phyloP scores from a whole-genome alignment of 495 filamentous ascomycete genomes.

The Annulohypoxylon nitens region DNA sequence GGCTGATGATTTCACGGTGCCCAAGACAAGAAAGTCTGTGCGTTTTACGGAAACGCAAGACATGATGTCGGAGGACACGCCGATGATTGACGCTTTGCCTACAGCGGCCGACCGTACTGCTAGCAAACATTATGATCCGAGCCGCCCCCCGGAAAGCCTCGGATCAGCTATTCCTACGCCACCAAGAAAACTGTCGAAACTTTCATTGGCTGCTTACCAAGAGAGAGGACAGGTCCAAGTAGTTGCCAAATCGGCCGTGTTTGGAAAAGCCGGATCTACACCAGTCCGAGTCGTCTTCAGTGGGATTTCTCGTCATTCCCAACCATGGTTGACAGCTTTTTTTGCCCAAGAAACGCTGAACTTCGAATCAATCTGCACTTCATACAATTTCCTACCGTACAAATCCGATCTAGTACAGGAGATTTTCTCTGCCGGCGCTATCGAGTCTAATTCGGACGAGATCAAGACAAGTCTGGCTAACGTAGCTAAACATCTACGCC shows the following conservation, averaged over 20 bases:
- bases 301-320: conserved; percentile 48
- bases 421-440: conserved; percentile 37
- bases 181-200: conserved; percentile 30
- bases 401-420: conserved; percentile 26
- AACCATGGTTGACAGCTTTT: conserved; percentile 55
- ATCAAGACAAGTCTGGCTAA: conserved; percentile 38
- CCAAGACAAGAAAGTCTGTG: conserved; percentile 56
- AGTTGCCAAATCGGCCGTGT: conserved; percentile 46
- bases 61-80: conserved; percentile 17
- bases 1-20: not conserved
- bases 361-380: conserved; percentile 52
- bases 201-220: conserved; percentile 45
- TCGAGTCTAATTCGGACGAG: conserved; percentile 35
- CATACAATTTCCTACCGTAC: conserved; percentile 42
- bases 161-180: not conserved
- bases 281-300: conserved; percentile 50
- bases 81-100: conserved; percentile 11
- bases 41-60: conserved; percentile 53
- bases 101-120: not conserved
- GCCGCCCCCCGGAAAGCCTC: not conserved
- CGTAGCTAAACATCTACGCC: conserved; percentile 51
- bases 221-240: conserved; percentile 42
- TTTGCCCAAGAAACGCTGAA: conserved; percentile 48
- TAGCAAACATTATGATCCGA: not conserved
- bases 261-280: conserved; percentile 43